Base-by-base conservation (phyloP, 1,139 yeast genomes). In the Pichia sp. region DNA sequence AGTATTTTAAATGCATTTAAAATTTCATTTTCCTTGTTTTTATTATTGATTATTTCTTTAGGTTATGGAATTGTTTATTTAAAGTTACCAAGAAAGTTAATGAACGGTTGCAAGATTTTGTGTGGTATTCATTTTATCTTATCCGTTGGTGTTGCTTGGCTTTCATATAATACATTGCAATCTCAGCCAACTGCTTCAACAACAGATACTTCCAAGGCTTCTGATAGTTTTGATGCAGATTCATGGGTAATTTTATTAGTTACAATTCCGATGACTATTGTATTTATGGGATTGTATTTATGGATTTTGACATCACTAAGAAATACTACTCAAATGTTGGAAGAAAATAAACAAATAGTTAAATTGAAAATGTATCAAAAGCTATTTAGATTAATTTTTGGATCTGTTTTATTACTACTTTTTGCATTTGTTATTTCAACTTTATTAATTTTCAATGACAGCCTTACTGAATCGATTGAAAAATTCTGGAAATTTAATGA, bases 61-160 rank as follows among this genome's bases (percentile, higher is more conserved):
- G 98, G 98, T 30, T 94, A 90, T 64, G 97, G 98, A 50, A 92
- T 94, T 44, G 98, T 94, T 35, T 76, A 76, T 51, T 87, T 96
- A 42, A 83, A 89, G 54, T 73, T 94, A 51, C 87, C 89, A 43
- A 78, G 78, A 61, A 78, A 76, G 50, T 62, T 77, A 38, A 89
- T 94, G 96, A 71, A 81, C 58, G 80, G 76, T 62, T 84, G 96
- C 63, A 83, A 87, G 60, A 70, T 87, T 20, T 73, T 89, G 46
- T 87, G 96, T 2, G 82, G 69, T 0, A 67, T 76, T 28, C 94
- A 87, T 59, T 90, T 87, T 60, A 65, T 74, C 22, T 74, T 86
- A 39, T 76, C 87, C 7, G 72, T 82, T 43, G 69, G 79, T 16
- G 89, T 81, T 64, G 75, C 89, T 46, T 67, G 89, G 52, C 71